Evolutionary conservation across 2,329 filamentous ascomycete species (phyloP).

Genomic region (Emericellopsis cladophorae): DNA sequence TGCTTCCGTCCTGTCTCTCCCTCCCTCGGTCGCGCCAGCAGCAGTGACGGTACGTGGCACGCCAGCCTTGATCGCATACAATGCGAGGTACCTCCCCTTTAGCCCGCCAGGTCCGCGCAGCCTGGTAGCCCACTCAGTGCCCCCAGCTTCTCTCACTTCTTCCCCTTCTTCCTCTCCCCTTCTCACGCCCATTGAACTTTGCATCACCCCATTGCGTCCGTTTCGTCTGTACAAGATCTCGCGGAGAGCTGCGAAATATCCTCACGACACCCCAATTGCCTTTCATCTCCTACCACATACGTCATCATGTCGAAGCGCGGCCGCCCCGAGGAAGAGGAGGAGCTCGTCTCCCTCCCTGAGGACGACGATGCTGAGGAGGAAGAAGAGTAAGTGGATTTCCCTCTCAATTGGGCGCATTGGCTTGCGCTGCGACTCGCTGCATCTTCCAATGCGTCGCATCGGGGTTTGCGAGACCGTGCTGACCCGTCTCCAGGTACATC

Average conservation of each 20-base stretch:
- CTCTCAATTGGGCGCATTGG: background rate
- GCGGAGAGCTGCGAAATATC: background rate
- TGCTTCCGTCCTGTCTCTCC: slow-evolving; percentile 1
- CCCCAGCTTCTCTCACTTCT: background rate
- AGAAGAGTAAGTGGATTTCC: slow-evolving; percentile 32
- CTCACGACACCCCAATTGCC: background rate
- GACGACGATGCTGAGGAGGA: slow-evolving; percentile 38
- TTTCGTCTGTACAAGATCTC: background rate
- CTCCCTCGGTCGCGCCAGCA: background rate
- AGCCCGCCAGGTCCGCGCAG: background rate
- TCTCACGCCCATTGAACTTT: background rate
- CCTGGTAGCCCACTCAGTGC: background rate
- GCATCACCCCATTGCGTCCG: background rate
- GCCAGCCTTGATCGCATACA: background rate
- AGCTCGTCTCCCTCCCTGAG: slow-evolving; percentile 41
- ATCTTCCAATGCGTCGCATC: background rate
- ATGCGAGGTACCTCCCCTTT: background rate
- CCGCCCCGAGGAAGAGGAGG: slow-evolving; percentile 40
- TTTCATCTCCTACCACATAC: too few relatives aligned
- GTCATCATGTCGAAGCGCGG: slow-evolving; percentile 38
- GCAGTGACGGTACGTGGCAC: background rate
- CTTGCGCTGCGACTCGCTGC: background rate
- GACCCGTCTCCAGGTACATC: slow-evolving; percentile 15
- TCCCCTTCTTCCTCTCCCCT: background rate
- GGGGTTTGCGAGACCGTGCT: too few relatives aligned